phyloP scores from a whole-genome alignment of 495 filamentous ascomycete species.

The Usnea hakonensis region DNA sequence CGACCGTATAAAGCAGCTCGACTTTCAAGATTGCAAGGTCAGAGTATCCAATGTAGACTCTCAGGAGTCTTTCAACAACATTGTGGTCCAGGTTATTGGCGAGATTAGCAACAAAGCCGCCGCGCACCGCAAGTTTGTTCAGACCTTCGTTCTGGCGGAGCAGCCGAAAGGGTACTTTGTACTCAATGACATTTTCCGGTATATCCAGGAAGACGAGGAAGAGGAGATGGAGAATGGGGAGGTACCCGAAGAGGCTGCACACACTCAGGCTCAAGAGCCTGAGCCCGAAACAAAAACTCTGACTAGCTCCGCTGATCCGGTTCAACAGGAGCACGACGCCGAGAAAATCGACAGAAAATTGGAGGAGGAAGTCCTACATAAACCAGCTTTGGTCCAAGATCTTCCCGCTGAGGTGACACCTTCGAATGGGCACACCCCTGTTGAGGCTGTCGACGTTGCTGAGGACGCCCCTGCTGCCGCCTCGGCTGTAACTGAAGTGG shows the following conservation, averaged over 20 bases:
- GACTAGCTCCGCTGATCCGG: conserved; percentile 31
- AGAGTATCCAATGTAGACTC: conserved; percentile 96
- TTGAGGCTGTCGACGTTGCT: conserved; percentile 17
- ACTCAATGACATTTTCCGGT: conserved; percentile 94
- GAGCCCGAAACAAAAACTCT: conserved; percentile 29
- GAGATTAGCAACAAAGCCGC: conserved; percentile 90
- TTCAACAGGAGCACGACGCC: conserved; percentile 29
- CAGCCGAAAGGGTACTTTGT: conserved; percentile 98
- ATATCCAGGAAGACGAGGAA: conserved; percentile 74
- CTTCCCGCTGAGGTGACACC: conserved; percentile 31
- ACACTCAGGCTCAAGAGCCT: conserved; percentile 33
- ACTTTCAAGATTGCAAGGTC: conserved; percentile 97
- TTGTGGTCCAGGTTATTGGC: conserved; percentile 94
- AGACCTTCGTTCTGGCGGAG: conserved; percentile 96
- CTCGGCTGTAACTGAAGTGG: background rate
- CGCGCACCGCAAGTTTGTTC: conserved; percentile 87
- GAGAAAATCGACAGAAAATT: conserved; percentile 55
- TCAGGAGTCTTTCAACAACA: conserved; percentile 83
- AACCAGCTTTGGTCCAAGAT: conserved; percentile 38
- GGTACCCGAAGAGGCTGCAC: conserved; percentile 34
- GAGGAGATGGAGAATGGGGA: conserved; percentile 48
- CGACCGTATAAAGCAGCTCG: conserved; percentile 83
- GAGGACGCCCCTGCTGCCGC: conserved; percentile 25
- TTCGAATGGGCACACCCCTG: conserved; percentile 20
- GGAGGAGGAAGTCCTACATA: conserved; percentile 37